Evolutionary conservation across 495 filamentous ascomycete genomes (phyloP), one percentile per base, ranked within the genome.

Genomic region (Massariosphaeria phaeospora): DNA sequence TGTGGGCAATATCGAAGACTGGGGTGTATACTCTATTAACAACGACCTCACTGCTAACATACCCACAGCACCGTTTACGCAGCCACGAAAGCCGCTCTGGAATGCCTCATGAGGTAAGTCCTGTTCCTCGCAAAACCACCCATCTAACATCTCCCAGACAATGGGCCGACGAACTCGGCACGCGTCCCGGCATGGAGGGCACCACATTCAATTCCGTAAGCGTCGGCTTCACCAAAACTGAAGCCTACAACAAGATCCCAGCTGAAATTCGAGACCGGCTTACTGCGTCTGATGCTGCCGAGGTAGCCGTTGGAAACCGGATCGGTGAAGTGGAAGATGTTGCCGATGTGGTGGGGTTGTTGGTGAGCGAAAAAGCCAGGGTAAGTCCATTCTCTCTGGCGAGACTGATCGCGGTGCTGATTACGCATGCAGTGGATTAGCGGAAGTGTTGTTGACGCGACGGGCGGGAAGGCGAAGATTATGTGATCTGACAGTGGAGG

Each of bases 271-370:
- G 42, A 26, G 43, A 52, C 3, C 29, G 26, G 36, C 23, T 57
- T 26, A 55, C 50, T 25, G 48, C 35, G 12, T 5, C 54, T 18
- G 57, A 56, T 53, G 51, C 51, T 34, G 52, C 52, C 15, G 57
- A 43, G 30, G 57, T 61, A n/a, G 51, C 61, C n/a, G 58, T 55
- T n/a, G 58, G 36, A 1, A 39, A 56, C 47, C 43, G 61, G 21
- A 57, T 64, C 15, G 61, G 57, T 0, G 44, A 54, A 43, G 52
- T 54, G 2, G 47, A 61, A 36, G 61, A 64, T 48, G 40, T 64
- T 7, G 56, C 61, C n/a, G 57, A 50, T 57, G 61, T 64, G 12
- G 61, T 61, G 18, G 61, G 61, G 0, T 40, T 60, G 52, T n/a
- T 64, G n/a, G 58, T 53, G 12, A 57, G 62, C 15, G 62, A 57